These are phyloP conservation scores for Lunularia cruciata DNA, from an alignment of 225 moss, liverwort and hornwort genomes.

Conservation along the genomic window DNA sequence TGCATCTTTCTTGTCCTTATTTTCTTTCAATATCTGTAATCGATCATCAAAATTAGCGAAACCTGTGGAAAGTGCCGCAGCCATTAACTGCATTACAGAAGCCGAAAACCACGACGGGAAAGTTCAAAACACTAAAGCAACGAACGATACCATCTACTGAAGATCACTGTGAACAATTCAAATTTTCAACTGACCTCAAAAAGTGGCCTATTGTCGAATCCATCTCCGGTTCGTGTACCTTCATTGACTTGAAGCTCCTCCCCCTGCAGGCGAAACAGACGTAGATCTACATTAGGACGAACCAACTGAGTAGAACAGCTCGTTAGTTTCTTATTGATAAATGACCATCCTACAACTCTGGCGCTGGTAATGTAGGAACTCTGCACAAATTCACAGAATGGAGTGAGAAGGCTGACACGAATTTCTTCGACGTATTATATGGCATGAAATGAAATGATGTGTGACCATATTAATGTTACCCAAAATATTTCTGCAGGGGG, in stretches of 20 bases:
- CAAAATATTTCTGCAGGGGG: too few relatives aligned
- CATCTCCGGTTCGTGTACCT: constrained; percentile 2
- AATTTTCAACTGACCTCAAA: constrained; percentile 36
- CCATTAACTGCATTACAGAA: too few relatives aligned
- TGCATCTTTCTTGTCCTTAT: constrained; percentile 87
- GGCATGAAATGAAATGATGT: too few relatives aligned
- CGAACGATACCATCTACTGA: background rate
- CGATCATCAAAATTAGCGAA: background rate
- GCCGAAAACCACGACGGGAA: background rate
- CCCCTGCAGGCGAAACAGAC: background rate
- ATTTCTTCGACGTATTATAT: background rate
- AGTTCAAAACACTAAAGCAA: background rate
- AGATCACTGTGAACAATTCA: background rate
- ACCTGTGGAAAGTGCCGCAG: too few relatives aligned
- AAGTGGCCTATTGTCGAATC: constrained; percentile 43
- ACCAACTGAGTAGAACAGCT: background rate
- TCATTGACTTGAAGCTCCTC: constrained; percentile 4
- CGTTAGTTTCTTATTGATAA: too few relatives aligned
- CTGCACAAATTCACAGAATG: background rate
- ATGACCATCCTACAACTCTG: background rate
- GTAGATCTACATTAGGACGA: background rate
- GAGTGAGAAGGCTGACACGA: background rate
- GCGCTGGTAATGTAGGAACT: background rate
- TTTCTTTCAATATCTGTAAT: constrained; percentile 85
- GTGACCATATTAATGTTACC: too few relatives aligned